Evolutionary conservation across 805 yeast species (phyloP), one percentile per base, ranked within the genome.

Genomic region (Ogataea sp.): DNA sequence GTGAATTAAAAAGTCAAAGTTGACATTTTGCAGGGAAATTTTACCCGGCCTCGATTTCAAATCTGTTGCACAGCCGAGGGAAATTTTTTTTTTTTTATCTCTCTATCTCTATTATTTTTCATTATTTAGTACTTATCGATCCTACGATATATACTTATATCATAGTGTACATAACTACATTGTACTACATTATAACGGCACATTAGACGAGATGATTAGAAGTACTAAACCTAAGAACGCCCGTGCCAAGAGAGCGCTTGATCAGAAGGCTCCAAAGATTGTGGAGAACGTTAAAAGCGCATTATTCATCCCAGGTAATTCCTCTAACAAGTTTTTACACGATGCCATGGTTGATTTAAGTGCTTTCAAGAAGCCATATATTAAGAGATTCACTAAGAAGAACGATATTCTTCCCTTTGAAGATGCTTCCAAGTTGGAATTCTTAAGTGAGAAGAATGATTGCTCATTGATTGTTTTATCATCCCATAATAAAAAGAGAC

Each of bases 371-470:
- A 88, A 90, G 62, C 98, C 98, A 23, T 80, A 77, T 49, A 78
- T 81, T 47, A 87, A 87, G 63, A 78, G 95, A 56, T 90, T 93
- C 57, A 71, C 78, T 41, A 86, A 84, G 63, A 89, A 87, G 68
- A 93, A 93, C 55, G 90, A 86, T 34, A 71, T 90, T 45, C 73
- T 82, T 49, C 97, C 98, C 14, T 93, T 93, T 62, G 98, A 93
- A 62, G 97, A 93, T 58, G 73, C 86, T 13, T 52, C 82, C 2
- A 75, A 82, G 28, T 64, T 93, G 43, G 98, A 93, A 62, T 93
- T 93, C 55, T 86, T 93, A 63, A 74, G 95, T 50, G 96, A 90
- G 61, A 93, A 93, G 71, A 93, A 93, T 59, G 98, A 93, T 61
- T 61, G 83, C 33, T 87, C 97, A 2, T 65, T 93, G 41, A 58